Conservation (phyloP, 192 early-diverging fungal species). For the Podila clonocystis region DNA sequence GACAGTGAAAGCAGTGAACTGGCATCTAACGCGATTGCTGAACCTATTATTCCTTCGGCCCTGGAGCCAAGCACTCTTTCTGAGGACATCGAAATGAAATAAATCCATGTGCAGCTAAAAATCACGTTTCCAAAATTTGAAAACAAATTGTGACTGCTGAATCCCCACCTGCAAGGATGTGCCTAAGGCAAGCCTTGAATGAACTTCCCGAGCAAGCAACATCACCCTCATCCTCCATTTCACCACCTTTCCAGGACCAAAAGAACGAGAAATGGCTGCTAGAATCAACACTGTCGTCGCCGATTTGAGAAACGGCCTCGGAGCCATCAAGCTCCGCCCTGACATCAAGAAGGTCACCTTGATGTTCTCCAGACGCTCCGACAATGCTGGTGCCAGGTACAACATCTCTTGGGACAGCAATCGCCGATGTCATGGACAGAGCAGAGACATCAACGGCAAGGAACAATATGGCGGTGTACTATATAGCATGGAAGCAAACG, state of each 20-base stretch:
- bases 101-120: too few species aligned
- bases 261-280: constrained; percentile 14
- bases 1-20: too few species aligned
- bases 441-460: background rate
- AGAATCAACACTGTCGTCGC: constrained; percentile 31
- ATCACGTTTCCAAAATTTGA: too few species aligned
- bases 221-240: background rate
- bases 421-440: background rate
- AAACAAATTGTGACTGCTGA: too few species aligned
- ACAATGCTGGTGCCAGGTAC: constrained; percentile 64
- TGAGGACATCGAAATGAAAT: too few species aligned
- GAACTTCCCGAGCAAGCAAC: background rate
- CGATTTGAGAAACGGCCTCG: constrained; percentile 59
- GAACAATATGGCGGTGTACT: too few species aligned
- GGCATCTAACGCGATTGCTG: background rate
- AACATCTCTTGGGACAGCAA: background rate
- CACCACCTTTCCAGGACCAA: background rate
- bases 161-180: too few species aligned
- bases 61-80: background rate
- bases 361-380: constrained; percentile 51
- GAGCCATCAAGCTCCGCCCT: constrained; percentile 54
- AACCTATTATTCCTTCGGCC: background rate
- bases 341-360: constrained; percentile 63
- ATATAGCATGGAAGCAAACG: too few species aligned
- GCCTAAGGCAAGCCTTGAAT: background rate